A percentile compares a stretch with the other conserved stretches of the same genome.
Conservation (phyloP, 2,329 filamentous ascomycete species). For the Incumbomyces delicatus region DNA sequence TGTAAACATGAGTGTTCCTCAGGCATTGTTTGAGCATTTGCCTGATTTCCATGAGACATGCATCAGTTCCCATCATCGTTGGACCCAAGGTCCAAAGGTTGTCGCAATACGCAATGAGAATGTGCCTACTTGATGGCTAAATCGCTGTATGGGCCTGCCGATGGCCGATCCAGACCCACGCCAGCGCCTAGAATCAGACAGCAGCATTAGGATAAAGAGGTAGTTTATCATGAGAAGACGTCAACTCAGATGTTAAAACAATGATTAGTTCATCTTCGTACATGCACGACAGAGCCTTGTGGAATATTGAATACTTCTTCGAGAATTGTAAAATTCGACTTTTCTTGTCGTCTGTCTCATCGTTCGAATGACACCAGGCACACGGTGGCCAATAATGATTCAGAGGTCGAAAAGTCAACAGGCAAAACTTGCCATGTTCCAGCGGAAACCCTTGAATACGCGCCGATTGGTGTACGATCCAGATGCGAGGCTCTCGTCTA, state of each 20-base stretch:
- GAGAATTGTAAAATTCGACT: slow-evolving; percentile 3
- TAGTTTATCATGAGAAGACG: no score
- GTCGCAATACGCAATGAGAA: no score
- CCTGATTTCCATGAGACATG: not conserved
- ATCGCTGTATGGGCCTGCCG: not conserved
- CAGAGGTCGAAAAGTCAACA: not conserved
- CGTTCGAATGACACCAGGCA: not conserved
- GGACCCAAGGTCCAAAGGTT: no score
- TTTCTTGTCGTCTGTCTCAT: not conserved
- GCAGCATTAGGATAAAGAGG: no score
- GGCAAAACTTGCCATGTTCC: not conserved
- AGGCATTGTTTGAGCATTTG: not conserved
- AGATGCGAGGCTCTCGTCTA: no score
- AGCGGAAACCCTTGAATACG: not conserved
- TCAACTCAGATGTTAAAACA: no score
- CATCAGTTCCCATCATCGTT: not conserved
- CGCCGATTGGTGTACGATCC: not conserved
- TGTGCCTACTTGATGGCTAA: no score
- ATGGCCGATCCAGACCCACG: not conserved
- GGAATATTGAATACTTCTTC: not conserved
- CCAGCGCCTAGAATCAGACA: not conserved
- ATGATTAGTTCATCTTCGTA: not conserved
- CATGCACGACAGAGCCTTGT: not conserved
- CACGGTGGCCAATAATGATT: not conserved
- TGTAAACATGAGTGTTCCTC: not conserved